A percentile compares a stretch with the other conserved stretches of the same genome.
Conservation (phyloP, 805 yeast species). For the Metschnikowia orientalis region DNA sequence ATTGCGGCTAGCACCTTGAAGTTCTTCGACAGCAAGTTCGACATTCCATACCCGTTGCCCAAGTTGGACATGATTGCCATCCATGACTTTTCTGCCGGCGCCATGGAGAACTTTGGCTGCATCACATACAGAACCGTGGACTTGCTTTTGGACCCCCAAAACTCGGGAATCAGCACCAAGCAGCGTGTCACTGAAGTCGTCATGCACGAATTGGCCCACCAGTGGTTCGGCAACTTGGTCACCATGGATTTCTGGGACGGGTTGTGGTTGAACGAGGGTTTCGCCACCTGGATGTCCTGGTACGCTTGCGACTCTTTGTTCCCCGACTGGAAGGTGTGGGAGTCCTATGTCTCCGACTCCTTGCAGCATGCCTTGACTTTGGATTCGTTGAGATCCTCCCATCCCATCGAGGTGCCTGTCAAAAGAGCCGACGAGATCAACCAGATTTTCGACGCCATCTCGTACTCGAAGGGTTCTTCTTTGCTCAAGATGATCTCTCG, state of each 20-base stretch:
- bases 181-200: conserved; percentile 82
- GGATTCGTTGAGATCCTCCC: conserved; percentile 79
- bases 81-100: conserved; percentile 82
- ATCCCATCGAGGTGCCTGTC: conserved; percentile 82
- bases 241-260: conserved; percentile 95
- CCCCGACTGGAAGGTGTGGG: conserved; percentile 88
- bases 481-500: conserved; percentile 73
- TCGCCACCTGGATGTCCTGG: conserved; percentile 92
- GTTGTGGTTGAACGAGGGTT: conserved; percentile 84
- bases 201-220: conserved; percentile 86
- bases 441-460: conserved; percentile 81
- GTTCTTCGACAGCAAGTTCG: conserved; percentile 69
- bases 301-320: conserved; percentile 68
- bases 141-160: conserved; percentile 64
- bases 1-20: conserved; percentile 70
- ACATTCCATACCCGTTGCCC: conserved; percentile 73
- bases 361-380: conserved; percentile 70
- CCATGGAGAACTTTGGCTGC: conserved; percentile 85
- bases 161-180: conserved; percentile 58
- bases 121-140: conserved; percentile 78
- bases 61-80: conserved; percentile 80
- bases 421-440: conserved; percentile 73
- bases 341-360: conserved; percentile 72
- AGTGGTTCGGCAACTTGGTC: conserved; percentile 87
- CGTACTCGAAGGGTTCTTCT: conserved; percentile 78